These are phyloP conservation scores for Phytopythium montanum DNA, from an alignment of 352 stramenopile genomes.

Conservation along the genomic window DNA sequence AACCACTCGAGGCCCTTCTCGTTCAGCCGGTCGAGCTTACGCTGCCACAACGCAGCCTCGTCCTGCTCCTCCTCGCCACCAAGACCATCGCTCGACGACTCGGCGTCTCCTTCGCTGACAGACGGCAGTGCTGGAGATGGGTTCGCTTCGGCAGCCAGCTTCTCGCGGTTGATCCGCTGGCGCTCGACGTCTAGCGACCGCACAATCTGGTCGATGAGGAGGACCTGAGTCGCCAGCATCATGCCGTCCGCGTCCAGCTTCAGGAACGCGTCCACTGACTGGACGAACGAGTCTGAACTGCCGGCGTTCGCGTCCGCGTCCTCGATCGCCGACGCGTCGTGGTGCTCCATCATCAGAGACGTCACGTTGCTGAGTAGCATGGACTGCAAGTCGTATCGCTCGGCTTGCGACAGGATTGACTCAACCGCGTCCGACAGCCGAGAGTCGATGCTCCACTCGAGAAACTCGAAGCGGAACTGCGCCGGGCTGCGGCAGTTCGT, in stretches of 20 bases:
- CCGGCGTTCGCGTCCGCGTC: neutral
- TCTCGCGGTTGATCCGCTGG: slow-evolving; percentile 34
- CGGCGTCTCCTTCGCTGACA: slow-evolving; percentile 15
- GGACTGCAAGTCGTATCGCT: slow-evolving; percentile 69
- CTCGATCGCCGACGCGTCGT: slow-evolving; percentile 9
- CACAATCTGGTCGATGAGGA: slow-evolving; percentile 81
- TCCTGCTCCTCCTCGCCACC: neutral
- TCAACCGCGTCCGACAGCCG: slow-evolving; percentile 61
- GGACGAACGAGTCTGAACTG: slow-evolving; percentile 7
- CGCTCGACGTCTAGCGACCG: slow-evolving; percentile 49
- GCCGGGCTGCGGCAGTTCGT: slow-evolving; percentile 62
- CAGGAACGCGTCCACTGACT: slow-evolving; percentile 56
- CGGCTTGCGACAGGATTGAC: slow-evolving; percentile 56
- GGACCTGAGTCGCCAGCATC: slow-evolving; percentile 76
- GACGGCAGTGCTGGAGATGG: neutral
- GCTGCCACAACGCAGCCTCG: slow-evolving; percentile 15
- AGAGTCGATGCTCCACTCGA: slow-evolving; percentile 78
- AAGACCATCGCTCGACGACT: neutral
- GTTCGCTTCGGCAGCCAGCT: slow-evolving; percentile 17
- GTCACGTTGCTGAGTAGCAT: slow-evolving; percentile 57
- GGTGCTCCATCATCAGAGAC: slow-evolving; percentile 36
- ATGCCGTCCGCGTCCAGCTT: slow-evolving; percentile 59
- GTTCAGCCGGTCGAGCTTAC: slow-evolving; percentile 48
- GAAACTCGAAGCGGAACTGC: slow-evolving; percentile 77
- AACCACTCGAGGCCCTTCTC: slow-evolving; percentile 85